phyloP scores from a whole-genome alignment of 495 filamentous ascomycete genomes.

The Lichenothelia convexa region DNA sequence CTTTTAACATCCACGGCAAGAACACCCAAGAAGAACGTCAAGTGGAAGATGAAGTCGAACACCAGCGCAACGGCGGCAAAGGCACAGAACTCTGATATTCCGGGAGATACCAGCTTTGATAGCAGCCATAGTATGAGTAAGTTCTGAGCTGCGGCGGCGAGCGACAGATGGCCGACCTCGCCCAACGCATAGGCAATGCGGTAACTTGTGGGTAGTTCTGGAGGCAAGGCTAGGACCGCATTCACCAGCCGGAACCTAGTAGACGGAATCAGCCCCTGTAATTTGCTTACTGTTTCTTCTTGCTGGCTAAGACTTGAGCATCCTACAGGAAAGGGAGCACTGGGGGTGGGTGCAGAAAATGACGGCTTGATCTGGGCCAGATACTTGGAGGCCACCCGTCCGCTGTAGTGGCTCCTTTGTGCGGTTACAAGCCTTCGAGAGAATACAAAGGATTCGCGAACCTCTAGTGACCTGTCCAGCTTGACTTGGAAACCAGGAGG shows the following conservation, averaged over 20 bases:
- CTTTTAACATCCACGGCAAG: slow-evolving; percentile 56
- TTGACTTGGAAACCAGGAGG: too few relatives aligned
- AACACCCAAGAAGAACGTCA: slow-evolving; percentile 56
- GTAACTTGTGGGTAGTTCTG: slow-evolving; percentile 36
- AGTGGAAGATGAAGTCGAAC: slow-evolving; percentile 50
- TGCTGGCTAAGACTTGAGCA: not conserved
- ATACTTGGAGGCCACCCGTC: too few relatives aligned
- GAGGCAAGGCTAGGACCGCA: slow-evolving; percentile 43
- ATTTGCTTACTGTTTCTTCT: not conserved
- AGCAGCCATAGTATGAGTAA: slow-evolving; percentile 36
- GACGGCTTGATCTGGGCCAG: too few relatives aligned
- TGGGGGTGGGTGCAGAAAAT: not conserved
- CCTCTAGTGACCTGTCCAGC: too few relatives aligned
- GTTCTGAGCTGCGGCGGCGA: slow-evolving; percentile 40
- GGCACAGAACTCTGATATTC: slow-evolving; percentile 47
- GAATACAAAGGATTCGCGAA: too few relatives aligned
- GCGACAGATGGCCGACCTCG: slow-evolving; percentile 44
- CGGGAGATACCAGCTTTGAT: slow-evolving; percentile 37
- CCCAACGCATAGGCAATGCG: slow-evolving; percentile 51
- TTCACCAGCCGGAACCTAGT: slow-evolving; percentile 45
- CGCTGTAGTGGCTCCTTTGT: too few relatives aligned
- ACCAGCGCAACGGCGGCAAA: slow-evolving; percentile 50
- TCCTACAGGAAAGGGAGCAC: not conserved
- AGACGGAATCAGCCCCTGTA: not conserved
- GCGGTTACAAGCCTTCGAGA: too few relatives aligned